phyloP scores from a whole-genome alignment of 1,139 yeast species.

The Saccharomycopsis hybrid region DNA sequence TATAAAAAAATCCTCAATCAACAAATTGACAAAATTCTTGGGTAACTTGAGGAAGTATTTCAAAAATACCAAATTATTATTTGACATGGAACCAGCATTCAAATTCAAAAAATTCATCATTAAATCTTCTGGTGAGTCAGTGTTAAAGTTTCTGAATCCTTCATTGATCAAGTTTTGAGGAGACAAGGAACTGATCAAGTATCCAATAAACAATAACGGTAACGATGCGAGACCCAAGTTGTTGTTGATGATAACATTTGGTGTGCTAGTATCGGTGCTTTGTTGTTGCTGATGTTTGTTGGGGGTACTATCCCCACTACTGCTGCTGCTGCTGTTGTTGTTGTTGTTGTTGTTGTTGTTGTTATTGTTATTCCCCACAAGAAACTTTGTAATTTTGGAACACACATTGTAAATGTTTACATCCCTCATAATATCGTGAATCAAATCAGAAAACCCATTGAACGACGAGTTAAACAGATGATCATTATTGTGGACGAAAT shows the following conservation, averaged over 20 bases:
- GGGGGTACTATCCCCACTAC: too few species aligned
- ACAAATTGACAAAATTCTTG: slow-evolving; percentile 15
- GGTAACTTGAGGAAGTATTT: slow-evolving; percentile 20
- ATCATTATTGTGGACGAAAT: slow-evolving; percentile 6
- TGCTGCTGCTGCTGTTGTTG: too few species aligned
- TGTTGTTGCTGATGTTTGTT: neutral
- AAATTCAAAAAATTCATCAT: slow-evolving; percentile 18
- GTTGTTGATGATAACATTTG: slow-evolving; percentile 22
- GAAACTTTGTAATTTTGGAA: slow-evolving; percentile 14
- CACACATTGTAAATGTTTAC: slow-evolving; percentile 12
- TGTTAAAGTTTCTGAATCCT: slow-evolving; percentile 9
- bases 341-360: neutral
- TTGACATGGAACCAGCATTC: slow-evolving; percentile 18
- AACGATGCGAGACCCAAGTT: slow-evolving; percentile 24
- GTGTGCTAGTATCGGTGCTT: neutral
- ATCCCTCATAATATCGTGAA: slow-evolving; percentile 19
- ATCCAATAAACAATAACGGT: slow-evolving; percentile 24
- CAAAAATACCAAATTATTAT: slow-evolving; percentile 17
- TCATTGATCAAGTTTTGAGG: slow-evolving; percentile 17
- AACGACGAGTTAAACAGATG: slow-evolving; percentile 9
- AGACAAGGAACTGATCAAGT: slow-evolving; percentile 18
- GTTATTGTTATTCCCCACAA: slow-evolving; percentile 9
- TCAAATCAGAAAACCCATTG: slow-evolving; percentile 19
- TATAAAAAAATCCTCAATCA: slow-evolving; percentile 20
- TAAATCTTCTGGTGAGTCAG: slow-evolving; percentile 11